These are phyloP conservation scores for Physcomitrium patens DNA, from an alignment of 225 moss, liverwort and hornwort species.

Conservation along the genomic window DNA sequence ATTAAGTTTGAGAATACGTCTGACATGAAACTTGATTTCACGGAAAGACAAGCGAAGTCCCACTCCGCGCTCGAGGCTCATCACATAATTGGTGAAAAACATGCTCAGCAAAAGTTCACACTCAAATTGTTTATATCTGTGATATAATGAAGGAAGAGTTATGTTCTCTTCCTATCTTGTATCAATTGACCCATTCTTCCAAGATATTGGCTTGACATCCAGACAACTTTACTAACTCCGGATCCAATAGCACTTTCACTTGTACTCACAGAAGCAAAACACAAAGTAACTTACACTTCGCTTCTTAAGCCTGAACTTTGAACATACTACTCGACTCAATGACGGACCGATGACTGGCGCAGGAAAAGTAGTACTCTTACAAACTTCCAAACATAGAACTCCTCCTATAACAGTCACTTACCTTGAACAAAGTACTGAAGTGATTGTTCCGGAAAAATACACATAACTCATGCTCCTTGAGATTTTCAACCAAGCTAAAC, in stretches of 20 bases:
- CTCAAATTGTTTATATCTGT: neutral
- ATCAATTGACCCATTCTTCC: no score
- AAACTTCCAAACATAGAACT: neutral
- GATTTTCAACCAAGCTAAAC: constrained; percentile 88
- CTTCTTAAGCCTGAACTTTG: neutral
- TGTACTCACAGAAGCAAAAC: no score
- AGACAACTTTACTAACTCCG: no score
- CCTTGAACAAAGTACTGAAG: constrained; percentile 98
- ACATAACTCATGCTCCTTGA: constrained; percentile 85
- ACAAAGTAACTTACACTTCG: no score
- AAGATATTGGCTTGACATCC: no score
- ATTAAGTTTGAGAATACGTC: constrained; percentile 13
- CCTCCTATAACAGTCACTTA: constrained; percentile 28
- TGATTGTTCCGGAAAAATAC: constrained; percentile 99
- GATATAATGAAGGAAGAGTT: no score
- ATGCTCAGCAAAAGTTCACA: neutral
- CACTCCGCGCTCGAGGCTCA: constrained; percentile 8
- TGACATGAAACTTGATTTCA: neutral
- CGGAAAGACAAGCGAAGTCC: neutral
- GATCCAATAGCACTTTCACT: no score
- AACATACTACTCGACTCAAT: no score
- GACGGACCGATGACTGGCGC: no score
- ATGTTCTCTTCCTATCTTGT: no score
- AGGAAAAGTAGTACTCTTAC: neutral
- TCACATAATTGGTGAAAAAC: constrained; percentile 5